phyloP scores from a whole-genome alignment of 768 basidiomycete genomes.

The Scleroderma bovista region DNA sequence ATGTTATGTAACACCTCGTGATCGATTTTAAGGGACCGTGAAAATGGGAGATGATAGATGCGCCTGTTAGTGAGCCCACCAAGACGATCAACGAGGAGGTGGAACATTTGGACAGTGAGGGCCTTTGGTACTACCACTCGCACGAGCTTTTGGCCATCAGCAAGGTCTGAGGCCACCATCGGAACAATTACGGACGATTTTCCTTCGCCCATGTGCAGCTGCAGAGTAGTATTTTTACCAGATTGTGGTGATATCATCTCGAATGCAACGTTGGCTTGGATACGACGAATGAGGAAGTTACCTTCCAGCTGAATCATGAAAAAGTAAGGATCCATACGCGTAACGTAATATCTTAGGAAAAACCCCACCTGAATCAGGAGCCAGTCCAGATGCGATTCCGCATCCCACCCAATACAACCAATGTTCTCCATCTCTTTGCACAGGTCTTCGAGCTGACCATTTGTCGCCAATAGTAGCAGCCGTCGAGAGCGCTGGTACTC shows the following conservation, averaged over 20 bases:
- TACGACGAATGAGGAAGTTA: conserved; percentile 36
- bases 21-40: conserved; percentile 31
- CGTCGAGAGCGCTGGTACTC: neutral
- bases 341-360: neutral
- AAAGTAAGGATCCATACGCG: neutral
- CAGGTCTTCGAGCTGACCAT: too few species aligned
- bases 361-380: too few species aligned
- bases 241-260: conserved; percentile 43
- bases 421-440: too few species aligned
- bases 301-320: conserved; percentile 35
- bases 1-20: conserved; percentile 23
- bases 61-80: conserved; percentile 41
- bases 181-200: conserved; percentile 50
- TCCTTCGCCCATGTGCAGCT: conserved; percentile 58
- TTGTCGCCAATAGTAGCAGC: neutral
- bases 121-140: conserved; percentile 49
- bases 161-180: conserved; percentile 33
- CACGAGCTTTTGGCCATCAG: conserved; percentile 39
- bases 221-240: conserved; percentile 34
- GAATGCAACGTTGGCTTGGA: conserved; percentile 37
- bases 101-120: conserved; percentile 43
- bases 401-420: too few species aligned
- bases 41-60: conserved; percentile 47
- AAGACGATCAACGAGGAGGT: conserved; percentile 39
- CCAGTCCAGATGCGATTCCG: too few species aligned